Conservation (phyloP, 768 basidiomycete species). For the Phaeotremella fagi region DNA sequence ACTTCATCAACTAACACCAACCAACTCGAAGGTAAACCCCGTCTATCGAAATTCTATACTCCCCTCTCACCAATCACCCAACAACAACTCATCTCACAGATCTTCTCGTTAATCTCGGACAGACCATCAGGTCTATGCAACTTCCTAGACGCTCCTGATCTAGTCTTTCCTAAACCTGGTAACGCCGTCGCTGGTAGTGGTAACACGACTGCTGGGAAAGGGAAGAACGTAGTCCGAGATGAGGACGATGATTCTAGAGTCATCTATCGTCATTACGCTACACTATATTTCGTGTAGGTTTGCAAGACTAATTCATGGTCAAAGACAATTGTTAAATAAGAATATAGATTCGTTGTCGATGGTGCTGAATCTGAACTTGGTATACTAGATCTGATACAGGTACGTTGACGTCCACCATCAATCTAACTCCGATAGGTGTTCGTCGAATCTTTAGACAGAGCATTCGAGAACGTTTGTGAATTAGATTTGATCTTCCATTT, state of each 20-base stretch:
- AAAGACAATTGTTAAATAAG: no score
- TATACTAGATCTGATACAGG: constrained; percentile 93
- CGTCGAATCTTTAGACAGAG: constrained; percentile 89
- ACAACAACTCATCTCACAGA: constrained; percentile 66
- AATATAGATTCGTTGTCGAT: constrained; percentile 81
- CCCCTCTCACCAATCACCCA: constrained; percentile 37
- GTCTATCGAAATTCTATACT: constrained; percentile 50
- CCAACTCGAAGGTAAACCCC: constrained; percentile 38
- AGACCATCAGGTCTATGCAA: constrained; percentile 84
- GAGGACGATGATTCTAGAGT: constrained; percentile 59
- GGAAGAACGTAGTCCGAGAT: constrained; percentile 14
- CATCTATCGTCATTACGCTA: constrained; percentile 93
- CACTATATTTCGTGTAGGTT: constrained; percentile 76
- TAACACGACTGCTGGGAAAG: constrained; percentile 7
- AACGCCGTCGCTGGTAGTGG: background rate
- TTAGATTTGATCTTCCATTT: constrained; percentile 98
- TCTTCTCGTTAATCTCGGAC: constrained; percentile 78
- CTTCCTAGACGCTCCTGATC: constrained; percentile 71
- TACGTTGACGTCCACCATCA: constrained; percentile 47
- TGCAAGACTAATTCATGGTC: no score
- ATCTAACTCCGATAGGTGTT: constrained; percentile 64
- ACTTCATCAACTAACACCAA: constrained; percentile 48
- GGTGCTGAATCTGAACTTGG: constrained; percentile 94
- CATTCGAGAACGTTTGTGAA: constrained; percentile 98
- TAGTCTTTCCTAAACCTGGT: constrained; percentile 29